phyloP scores from a whole-genome alignment of 75 land plant species.

The Larix kaempferi region DNA sequence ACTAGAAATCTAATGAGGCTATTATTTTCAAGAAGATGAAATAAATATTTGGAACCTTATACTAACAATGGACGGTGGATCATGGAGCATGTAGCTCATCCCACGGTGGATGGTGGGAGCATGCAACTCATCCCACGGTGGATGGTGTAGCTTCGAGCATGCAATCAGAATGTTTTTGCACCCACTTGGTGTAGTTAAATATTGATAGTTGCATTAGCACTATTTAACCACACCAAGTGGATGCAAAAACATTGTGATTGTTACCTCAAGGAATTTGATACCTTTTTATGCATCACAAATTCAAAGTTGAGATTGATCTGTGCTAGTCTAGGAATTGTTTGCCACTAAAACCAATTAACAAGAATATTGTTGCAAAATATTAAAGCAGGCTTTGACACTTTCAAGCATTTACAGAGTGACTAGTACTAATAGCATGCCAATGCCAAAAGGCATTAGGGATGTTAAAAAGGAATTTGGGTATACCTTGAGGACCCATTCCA shows the following conservation, averaged over 20 bases:
- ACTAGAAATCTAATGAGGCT: too few relatives aligned
- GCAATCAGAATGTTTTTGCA: too few relatives aligned
- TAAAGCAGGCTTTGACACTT: not conserved
- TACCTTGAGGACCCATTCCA: constrained; percentile 85
- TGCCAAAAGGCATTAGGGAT: not conserved
- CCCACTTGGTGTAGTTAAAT: too few relatives aligned
- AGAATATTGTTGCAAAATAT: not conserved
- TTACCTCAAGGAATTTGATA: not conserved
- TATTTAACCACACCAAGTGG: too few relatives aligned
- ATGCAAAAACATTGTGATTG: not conserved
- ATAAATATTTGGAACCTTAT: too few relatives aligned
- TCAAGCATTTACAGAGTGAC: constrained; percentile 2
- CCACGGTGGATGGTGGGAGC: too few relatives aligned
- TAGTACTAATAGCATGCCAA: constrained; percentile 1
- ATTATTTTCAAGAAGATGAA: too few relatives aligned
- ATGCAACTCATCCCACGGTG: too few relatives aligned
- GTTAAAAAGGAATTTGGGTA: not conserved
- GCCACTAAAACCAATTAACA: not conserved
- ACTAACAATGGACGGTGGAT: too few relatives aligned
- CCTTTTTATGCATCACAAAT: not conserved
- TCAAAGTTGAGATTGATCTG: not conserved
- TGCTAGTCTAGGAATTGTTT: not conserved
- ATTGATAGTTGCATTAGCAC: too few relatives aligned
- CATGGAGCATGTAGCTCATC: too few relatives aligned
- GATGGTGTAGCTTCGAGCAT: too few relatives aligned